Percentiles rank a stretch among this genome's conserved stretches.
Conservation (phyloP, 2,329 filamentous ascomycete genomes). For the Helotiales sp. region DNA sequence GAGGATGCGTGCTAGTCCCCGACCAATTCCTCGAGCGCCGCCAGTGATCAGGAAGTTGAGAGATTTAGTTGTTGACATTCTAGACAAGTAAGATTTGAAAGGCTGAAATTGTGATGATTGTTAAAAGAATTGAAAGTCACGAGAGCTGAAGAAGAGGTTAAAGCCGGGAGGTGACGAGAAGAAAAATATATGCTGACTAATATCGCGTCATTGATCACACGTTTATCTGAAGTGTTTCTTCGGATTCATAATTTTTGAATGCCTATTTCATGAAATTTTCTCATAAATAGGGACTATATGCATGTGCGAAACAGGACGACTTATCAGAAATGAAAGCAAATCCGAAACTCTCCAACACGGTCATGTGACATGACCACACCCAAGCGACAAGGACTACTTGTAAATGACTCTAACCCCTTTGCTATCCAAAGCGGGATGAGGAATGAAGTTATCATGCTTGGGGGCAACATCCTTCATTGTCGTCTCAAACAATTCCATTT, state of each 20-base stretch:
- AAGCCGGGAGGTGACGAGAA: background rate
- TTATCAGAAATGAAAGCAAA: no score
- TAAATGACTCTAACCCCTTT: background rate
- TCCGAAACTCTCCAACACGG: background rate
- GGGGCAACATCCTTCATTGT: background rate
- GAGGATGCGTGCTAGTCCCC: background rate
- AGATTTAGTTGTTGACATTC: background rate
- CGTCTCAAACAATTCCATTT: background rate
- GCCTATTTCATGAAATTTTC: background rate
- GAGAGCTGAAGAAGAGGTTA: background rate
- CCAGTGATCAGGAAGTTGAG: conserved; percentile 1
- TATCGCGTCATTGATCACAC: background rate
- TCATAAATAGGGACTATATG: background rate
- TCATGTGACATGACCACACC: background rate
- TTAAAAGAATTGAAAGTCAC: background rate
- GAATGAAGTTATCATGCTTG: background rate
- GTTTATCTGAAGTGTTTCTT: background rate
- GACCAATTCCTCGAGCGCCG: background rate
- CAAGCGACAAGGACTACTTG: background rate
- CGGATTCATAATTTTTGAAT: background rate
- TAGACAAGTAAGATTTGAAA: background rate
- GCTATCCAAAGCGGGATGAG: background rate
- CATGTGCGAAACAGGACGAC: background rate
- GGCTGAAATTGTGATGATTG: no score
- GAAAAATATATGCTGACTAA: background rate